Conservation (phyloP, 495 filamentous ascomycete species). For the Cetradonia linearis region DNA sequence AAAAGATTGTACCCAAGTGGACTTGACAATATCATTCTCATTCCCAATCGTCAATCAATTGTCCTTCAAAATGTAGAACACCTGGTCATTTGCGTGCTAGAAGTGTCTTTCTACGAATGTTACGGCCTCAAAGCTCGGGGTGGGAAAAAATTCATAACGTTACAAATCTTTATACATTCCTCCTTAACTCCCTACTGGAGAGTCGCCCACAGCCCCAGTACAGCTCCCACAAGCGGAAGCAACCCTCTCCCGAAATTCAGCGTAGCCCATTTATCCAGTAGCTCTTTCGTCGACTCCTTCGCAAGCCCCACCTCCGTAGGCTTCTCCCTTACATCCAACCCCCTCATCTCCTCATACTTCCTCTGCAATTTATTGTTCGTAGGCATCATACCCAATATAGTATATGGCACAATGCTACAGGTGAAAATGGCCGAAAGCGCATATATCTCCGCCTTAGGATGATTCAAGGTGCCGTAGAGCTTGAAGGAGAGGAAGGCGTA, state of each 20-base stretch:
- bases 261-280: conserved; percentile 47
- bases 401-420: conserved; percentile 42
- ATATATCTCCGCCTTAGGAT: conserved; percentile 31
- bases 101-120: no score
- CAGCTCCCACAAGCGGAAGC: conserved; percentile 24
- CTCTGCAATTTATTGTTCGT: conserved; percentile 36
- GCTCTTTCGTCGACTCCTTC: conserved; percentile 34
- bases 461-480: conserved; percentile 19
- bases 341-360: conserved; percentile 29
- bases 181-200: conserved; percentile 10
- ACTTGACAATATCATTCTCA: no score
- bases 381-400: conserved; percentile 33
- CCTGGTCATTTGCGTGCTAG: no score
- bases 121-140: no score
- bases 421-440: conserved; percentile 34
- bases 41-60: no score
- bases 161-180: no score
- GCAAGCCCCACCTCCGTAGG: conserved; percentile 29
- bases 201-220: conserved; percentile 21
- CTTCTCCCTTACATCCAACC: conserved; percentile 23
- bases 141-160: no score
- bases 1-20: no score
- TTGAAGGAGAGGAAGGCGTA: conserved; percentile 40
- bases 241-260: conserved; percentile 40
- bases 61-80: no score